These are phyloP conservation scores for Penicillium tannophilum DNA, from an alignment of 495 filamentous ascomycete genomes.

Conservation along the genomic window DNA sequence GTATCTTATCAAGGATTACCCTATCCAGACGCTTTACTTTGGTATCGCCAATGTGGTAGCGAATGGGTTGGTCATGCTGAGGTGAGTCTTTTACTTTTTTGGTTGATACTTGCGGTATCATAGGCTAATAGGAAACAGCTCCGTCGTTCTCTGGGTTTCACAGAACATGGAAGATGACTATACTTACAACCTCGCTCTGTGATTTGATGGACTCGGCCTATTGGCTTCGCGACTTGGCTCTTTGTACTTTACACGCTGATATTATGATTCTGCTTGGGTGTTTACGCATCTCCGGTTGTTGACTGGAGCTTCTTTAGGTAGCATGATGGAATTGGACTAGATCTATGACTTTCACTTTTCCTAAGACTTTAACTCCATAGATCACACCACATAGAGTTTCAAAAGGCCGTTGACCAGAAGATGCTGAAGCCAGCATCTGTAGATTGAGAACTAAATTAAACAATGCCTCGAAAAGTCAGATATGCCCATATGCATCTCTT, in stretches of 20 bases:
- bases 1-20: constrained; percentile 78
- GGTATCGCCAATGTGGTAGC: constrained; percentile 90
- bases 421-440: background rate
- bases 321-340: constrained; percentile 17
- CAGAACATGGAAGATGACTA: constrained; percentile 99
- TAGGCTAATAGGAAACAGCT: constrained; percentile 50
- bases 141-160: constrained; percentile 89
- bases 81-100: constrained; percentile 52
- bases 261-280: constrained; percentile 19
- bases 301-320: constrained; percentile 21
- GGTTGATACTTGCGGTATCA: background rate
- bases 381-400: background rate
- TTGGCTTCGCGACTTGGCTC: constrained; percentile 5
- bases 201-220: constrained; percentile 9
- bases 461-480: background rate
- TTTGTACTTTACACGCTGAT: constrained; percentile 28
- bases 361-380: background rate
- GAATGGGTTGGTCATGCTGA: constrained; percentile 85
- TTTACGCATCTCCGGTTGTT: constrained; percentile 17
- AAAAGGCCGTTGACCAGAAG: too few species aligned
- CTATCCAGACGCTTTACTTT: constrained; percentile 86
- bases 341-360: constrained; percentile 1
- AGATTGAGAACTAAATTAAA: background rate
- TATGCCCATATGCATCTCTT: background rate
- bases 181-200: constrained; percentile 91